Percentiles rank a stretch among this genome's conserved stretches.
phyloP scores from a whole-genome alignment of 2,329 filamentous ascomycete species.

The Aspergillus felis region DNA sequence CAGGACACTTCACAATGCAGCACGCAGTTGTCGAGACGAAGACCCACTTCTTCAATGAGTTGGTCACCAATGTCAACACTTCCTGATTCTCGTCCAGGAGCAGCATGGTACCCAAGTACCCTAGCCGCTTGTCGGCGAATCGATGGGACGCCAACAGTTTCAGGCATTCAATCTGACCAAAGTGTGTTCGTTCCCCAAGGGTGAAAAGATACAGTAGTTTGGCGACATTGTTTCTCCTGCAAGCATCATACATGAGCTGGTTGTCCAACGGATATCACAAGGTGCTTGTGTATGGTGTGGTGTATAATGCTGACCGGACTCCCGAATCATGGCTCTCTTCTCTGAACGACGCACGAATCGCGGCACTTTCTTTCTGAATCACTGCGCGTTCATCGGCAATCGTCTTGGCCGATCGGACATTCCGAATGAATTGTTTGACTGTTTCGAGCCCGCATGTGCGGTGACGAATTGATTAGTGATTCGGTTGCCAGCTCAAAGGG shows the following conservation, averaged over 20 bases:
- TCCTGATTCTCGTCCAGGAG: constrained; percentile 98
- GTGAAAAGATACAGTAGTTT: constrained; percentile 98
- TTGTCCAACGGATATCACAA: not conserved
- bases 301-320: constrained; percentile 63
- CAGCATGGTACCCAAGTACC: constrained; percentile 93
- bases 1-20: not conserved
- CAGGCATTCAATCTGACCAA: constrained; percentile 98
- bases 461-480: constrained; percentile 9
- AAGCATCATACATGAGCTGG: constrained; percentile 19
- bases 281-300: constrained; percentile 5
- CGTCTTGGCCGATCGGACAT: constrained; percentile 96
- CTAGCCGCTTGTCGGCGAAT: constrained; percentile 95
- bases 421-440: constrained; percentile 99
- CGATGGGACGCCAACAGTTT: constrained; percentile 95
- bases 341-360: constrained; percentile 93
- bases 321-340: constrained; percentile 93
- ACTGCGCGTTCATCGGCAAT: constrained; percentile 98
- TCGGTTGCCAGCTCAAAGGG: constrained; percentile 23
- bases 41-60: constrained; percentile 92
- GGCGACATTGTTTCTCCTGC: constrained; percentile 95
- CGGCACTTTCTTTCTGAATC: constrained; percentile 97
- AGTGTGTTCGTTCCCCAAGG: constrained; percentile 93
- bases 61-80: constrained; percentile 92
- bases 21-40: not conserved
- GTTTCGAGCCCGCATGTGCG: constrained; percentile 15